Evolutionary conservation across 208 protist genomes (phyloP).

Genomic region (Pavlovales sp.): DNA sequence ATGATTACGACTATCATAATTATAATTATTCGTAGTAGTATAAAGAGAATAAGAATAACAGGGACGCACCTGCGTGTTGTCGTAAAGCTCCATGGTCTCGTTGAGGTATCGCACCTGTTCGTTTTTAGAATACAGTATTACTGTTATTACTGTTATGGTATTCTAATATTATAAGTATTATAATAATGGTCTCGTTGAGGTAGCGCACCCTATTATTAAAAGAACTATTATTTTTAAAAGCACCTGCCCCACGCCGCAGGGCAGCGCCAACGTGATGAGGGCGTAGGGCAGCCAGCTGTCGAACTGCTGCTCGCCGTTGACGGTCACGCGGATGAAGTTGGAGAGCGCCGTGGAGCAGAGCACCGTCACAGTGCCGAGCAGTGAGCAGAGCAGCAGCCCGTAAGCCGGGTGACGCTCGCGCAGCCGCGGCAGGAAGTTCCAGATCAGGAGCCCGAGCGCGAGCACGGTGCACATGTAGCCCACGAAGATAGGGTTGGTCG

Average conservation of each 20-base stretch:
- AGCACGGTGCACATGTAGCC: neutral
- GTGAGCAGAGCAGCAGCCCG: conserved; percentile 34
- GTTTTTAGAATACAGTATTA: too few species aligned
- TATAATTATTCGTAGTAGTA: too few species aligned
- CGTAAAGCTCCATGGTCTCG: neutral
- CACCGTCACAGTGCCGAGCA: conserved; percentile 46
- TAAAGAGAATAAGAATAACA: too few species aligned
- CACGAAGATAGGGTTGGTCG: neutral
- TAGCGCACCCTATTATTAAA: too few species aligned
- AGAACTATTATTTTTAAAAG: too few species aligned
- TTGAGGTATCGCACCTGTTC: neutral
- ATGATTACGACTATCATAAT: neutral
- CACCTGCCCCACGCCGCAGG: neutral
- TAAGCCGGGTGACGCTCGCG: neutral
- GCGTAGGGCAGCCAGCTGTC: neutral
- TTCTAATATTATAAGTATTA: too few species aligned
- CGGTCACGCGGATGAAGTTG: neutral
- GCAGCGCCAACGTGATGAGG: neutral
- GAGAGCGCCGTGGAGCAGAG: conserved; percentile 23
- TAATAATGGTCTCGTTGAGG: too few species aligned
- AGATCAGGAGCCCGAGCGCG: neutral
- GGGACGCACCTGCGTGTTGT: neutral
- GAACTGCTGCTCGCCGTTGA: neutral
- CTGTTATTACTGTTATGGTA: too few species aligned
- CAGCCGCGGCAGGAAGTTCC: neutral